Evolutionary conservation across 139 green algal genomes (phyloP).

Genomic region (Auxenochlorella pyrenoidosa): DNA sequence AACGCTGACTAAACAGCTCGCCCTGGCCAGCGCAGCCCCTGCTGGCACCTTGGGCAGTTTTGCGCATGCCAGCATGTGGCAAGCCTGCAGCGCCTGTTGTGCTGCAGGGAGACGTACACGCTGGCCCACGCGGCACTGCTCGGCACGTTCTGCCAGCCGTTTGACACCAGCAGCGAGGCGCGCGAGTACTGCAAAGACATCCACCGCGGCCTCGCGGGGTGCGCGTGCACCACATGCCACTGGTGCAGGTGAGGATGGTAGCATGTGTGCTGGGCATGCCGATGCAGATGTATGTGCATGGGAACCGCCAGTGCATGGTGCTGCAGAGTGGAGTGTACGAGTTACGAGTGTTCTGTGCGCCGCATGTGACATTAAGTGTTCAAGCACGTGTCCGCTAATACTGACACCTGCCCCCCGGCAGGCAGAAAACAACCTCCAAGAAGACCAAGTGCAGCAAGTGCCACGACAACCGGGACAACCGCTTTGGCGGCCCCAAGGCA

Average conservation of each 20-base stretch:
- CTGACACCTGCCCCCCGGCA: constrained; percentile 39
- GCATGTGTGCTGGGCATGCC: neutral
- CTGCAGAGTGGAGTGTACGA: no score
- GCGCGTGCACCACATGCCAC: constrained; percentile 13
- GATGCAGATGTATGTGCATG: neutral
- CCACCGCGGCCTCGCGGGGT: neutral
- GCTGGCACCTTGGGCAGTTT: neutral
- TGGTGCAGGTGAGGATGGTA: constrained; percentile 18
- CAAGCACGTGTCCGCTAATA: neutral
- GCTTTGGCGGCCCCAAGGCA: constrained; percentile 40
- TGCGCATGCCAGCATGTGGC: no score
- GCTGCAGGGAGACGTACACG: neutral
- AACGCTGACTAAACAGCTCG: neutral
- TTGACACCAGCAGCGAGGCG: no score
- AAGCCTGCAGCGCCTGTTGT: neutral
- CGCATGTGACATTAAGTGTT: no score
- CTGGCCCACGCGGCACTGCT: no score
- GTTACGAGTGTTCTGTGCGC: no score
- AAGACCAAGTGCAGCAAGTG: constrained; percentile 70
- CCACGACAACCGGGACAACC: constrained; percentile 36
- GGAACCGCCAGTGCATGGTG: neutral
- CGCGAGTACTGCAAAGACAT: no score
- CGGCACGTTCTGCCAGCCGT: no score
- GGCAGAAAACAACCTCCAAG: constrained; percentile 61
- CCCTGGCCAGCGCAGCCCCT: neutral